Evolutionary conservation across 768 basidiomycete genomes (phyloP).

Genomic region (Zangia roseola): DNA sequence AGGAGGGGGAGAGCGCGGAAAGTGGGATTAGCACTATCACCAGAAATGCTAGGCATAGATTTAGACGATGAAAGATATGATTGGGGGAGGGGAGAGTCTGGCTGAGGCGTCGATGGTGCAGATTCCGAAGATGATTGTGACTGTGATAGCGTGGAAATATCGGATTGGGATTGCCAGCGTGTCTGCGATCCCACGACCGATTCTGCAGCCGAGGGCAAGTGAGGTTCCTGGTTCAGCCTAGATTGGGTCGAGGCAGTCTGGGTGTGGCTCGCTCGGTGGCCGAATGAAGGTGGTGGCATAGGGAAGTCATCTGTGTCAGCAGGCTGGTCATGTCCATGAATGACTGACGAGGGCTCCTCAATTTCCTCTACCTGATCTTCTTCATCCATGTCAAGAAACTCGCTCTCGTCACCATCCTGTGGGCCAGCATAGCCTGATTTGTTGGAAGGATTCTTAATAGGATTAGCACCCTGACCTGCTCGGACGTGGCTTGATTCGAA

Average conservation of each 20-base stretch:
- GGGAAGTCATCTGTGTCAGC: constrained; percentile 53
- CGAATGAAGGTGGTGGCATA: constrained; percentile 41
- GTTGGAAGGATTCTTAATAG: constrained; percentile 7
- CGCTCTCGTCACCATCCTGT: constrained; percentile 36
- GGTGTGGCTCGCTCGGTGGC: constrained; percentile 4
- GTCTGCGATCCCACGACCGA: constrained; percentile 18
- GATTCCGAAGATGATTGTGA: constrained; percentile 25
- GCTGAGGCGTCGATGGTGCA: constrained; percentile 13
- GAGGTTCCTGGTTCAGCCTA: constrained; percentile 13
- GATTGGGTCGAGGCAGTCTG: constrained; percentile 14
- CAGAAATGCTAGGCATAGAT: constrained; percentile 16
- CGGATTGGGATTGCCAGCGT: constrained; percentile 22
- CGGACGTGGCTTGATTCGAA: not conserved
- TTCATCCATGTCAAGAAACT: constrained; percentile 64
- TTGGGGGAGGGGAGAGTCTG: constrained; percentile 30
- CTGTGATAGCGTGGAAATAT: constrained; percentile 21
- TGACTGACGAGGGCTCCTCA: constrained; percentile 7
- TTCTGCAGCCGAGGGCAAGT: constrained; percentile 18
- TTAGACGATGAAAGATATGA: constrained; percentile 30
- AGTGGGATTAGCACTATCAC: constrained; percentile 35
- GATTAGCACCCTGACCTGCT: not conserved
- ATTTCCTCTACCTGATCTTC: constrained; percentile 27
- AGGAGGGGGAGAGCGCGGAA: constrained; percentile 77
- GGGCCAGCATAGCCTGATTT: constrained; percentile 11
- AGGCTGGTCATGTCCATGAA: constrained; percentile 29